Evolutionary conservation across 495 filamentous ascomycete species (phyloP).

Genomic region (Neurospora tetrasperma): DNA sequence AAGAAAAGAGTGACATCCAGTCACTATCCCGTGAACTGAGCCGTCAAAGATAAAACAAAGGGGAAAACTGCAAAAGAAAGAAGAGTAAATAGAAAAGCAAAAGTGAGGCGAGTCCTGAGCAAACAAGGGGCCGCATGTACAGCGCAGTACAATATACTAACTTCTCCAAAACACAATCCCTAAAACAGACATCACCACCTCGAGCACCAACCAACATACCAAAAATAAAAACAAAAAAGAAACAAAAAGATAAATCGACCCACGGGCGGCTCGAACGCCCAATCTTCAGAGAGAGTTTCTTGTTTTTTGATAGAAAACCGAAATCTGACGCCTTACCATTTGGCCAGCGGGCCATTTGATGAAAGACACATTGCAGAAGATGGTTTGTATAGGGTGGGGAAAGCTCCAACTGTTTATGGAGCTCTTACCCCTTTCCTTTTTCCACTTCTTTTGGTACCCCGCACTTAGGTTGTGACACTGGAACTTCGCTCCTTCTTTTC

Average conservation of each 20-base stretch:
- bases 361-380: not conserved
- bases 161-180: not conserved
- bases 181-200: not conserved
- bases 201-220: not conserved
- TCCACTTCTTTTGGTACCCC: not conserved
- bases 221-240: not conserved
- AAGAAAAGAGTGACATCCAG: not conserved
- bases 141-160: too few relatives aligned
- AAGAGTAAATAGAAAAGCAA: not conserved
- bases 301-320: not conserved
- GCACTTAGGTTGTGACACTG: not conserved
- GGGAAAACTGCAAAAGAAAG: not conserved
- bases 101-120: not conserved
- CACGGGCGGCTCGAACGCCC: not conserved
- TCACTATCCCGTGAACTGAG: not conserved
- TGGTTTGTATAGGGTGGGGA: not conserved
- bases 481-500: not conserved
- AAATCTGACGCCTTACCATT: conserved; percentile 24
- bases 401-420: not conserved
- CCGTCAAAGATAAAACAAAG: not conserved
- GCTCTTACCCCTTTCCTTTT: not conserved
- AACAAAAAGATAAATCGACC: not conserved
- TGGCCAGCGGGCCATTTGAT: conserved; percentile 2
- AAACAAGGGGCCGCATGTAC: not conserved
- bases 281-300: not conserved